Conservation (phyloP, 768 basidiomycete genomes). For the Mrakia gelida region DNA sequence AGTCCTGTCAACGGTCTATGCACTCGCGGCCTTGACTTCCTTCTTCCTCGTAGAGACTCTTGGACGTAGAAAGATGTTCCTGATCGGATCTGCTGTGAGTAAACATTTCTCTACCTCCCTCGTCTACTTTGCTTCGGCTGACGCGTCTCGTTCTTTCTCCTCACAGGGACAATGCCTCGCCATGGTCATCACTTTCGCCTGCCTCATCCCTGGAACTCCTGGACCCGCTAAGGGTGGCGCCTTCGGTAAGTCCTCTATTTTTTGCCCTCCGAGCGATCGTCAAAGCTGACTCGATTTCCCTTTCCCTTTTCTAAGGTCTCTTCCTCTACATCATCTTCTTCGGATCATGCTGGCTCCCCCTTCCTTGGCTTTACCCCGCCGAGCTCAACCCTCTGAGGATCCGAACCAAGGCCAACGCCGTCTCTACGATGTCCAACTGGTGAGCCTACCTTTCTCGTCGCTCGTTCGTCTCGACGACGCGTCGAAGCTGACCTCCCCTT, state of each 20-base stretch:
- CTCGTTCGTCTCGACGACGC: neutral
- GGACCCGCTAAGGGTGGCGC: constrained; percentile 46
- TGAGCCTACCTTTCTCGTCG: neutral
- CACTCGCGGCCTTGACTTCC: constrained; percentile 43
- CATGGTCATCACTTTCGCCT: constrained; percentile 42
- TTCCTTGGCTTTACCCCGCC: constrained; percentile 52
- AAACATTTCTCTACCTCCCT: neutral
- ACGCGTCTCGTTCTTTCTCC: neutral
- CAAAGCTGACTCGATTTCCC: neutral
- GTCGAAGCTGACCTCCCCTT: neutral
- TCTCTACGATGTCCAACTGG: constrained; percentile 36
- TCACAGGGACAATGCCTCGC: constrained; percentile 44
- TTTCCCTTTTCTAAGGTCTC: constrained; percentile 31
- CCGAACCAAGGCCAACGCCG: constrained; percentile 48
- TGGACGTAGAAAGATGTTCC: constrained; percentile 50
- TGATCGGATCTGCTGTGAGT: constrained; percentile 45
- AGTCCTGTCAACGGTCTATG: constrained; percentile 47
- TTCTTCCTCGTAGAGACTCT: constrained; percentile 47
- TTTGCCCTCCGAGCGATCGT: neutral
- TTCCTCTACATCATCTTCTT: constrained; percentile 47
- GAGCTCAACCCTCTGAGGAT: constrained; percentile 50
- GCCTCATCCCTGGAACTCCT: constrained; percentile 34
- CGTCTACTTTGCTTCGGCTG: neutral
- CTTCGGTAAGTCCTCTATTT: constrained; percentile 36
- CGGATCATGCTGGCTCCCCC: constrained; percentile 42